Evolutionary conservation across 2,329 filamentous ascomycete species (phyloP), one percentile per base, ranked within the genome.

Genomic region (Juglanconis sp.): DNA sequence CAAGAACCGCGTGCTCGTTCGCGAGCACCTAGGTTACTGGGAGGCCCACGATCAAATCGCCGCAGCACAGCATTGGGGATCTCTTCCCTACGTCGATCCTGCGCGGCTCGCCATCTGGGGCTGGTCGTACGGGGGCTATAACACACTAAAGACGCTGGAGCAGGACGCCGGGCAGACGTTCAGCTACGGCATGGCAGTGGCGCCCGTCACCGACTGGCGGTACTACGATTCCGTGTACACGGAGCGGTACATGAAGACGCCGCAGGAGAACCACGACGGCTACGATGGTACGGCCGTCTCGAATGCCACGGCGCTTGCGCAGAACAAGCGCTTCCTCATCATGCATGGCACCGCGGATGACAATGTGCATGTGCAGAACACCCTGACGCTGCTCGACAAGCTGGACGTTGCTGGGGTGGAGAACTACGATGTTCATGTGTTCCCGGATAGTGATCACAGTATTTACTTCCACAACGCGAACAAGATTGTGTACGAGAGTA

Each of bases 341-440:
- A 97, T 98, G 91, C 95, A 99, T 71, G 95, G 95, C 66, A 85
- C 92, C n/a, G 90, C 90, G 7, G 95, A 99, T 70, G 95, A 99
- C 75, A 99, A 99, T 69, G 95, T 99, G 11, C 96, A 99, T 73
- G 87, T 96, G 74, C 96, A 99, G 74, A 98, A 96, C 74, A 92
- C 93, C 0, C 82, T 98, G 60, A 90, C 87, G 1, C 76, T 99
- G 63, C 80, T 99, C 51, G 96, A 99, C 73, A 88, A 88, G 68
- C 81, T 99, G 49, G 91, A 99, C 76, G 69, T 96, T 56, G 87
- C 81, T 1, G 85, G 86, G 11, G 85, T 97, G 3, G 87, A 94
- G 73, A 99, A 99, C 70, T 99, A 98, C 69, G 95, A 99, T 70
- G 87, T 99, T 11, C 94, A 98, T 73, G 87, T 98, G 59, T 99